Evolutionary conservation across 352 stramenopile species (phyloP).

Genomic region (Paralagenidium karlingii): DNA sequence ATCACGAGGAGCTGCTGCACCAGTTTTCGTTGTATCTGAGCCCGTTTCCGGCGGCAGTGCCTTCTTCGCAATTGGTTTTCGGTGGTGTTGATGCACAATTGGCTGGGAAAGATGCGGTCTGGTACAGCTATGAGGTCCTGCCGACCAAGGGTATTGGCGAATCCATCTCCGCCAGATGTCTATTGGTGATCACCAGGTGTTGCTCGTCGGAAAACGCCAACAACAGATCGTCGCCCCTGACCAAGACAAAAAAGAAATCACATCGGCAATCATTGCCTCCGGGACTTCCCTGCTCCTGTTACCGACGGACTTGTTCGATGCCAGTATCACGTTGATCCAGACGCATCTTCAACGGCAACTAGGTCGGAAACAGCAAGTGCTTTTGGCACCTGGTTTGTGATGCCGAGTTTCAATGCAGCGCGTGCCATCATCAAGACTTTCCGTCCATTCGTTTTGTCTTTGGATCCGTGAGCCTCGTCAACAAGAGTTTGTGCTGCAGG

Average conservation of each 20-base stretch:
- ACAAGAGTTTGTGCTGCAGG: slow-evolving; percentile 14
- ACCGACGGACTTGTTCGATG: slow-evolving; percentile 5
- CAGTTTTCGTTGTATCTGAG: slow-evolving; percentile 27
- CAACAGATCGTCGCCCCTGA: too few species aligned
- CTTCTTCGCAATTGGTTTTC: slow-evolving; percentile 20
- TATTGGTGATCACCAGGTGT: too few species aligned
- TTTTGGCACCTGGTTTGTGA: slow-evolving; percentile 1
- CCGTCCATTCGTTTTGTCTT: slow-evolving; percentile 14
- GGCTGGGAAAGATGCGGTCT: slow-evolving; percentile 9
- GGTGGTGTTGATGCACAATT: slow-evolving; percentile 14
- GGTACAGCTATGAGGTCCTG: too few species aligned
- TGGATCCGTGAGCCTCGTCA: too few species aligned
- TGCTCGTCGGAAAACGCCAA: too few species aligned
- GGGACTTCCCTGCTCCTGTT: slow-evolving; percentile 22
- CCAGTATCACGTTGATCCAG: slow-evolving; percentile 8
- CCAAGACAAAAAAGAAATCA: too few species aligned
- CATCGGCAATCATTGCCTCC: slow-evolving; percentile 24
- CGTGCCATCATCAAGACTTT: slow-evolving; percentile 16
- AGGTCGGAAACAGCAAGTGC: too few species aligned
- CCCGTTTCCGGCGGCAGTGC: slow-evolving; percentile 9
- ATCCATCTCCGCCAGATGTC: too few species aligned
- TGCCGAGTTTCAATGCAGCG: slow-evolving; percentile 8
- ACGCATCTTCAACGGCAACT: slow-evolving; percentile 5
- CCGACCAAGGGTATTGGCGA: too few species aligned
- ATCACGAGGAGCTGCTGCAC: too few species aligned